A percentile compares a stretch with the other conserved stretches of the same genome.
These are phyloP conservation scores for Castanea mollissima DNA, from an alignment of 306 rosid species.

Conservation along the genomic window DNA sequence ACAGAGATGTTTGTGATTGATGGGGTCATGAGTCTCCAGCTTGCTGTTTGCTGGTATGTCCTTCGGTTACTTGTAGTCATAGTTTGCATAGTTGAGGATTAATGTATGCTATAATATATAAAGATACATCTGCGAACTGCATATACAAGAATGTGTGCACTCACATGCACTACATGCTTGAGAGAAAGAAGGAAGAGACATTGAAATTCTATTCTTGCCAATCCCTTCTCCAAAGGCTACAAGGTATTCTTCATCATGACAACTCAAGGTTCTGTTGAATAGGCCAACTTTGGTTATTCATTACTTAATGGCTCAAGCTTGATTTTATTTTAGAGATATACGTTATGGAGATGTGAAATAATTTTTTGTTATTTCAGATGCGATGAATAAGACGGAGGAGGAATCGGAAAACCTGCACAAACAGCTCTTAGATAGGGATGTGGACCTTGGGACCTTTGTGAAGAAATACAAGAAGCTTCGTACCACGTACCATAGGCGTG, in stretches of 20 bases:
- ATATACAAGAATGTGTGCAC: not conserved
- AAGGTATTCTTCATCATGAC: conserved; percentile 47
- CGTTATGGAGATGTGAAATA: not conserved
- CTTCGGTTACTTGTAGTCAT: not conserved
- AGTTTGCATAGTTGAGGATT: not conserved
- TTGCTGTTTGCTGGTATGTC: not conserved
- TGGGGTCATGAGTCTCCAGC: not conserved
- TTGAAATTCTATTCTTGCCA: conserved; percentile 64
- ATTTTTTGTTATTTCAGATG: conserved; percentile 45
- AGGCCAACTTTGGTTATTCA: not conserved
- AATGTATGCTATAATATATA: not conserved
- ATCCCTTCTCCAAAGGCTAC: conserved; percentile 80
- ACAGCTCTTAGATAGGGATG: too few species aligned
- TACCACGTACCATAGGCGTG: too few species aligned
- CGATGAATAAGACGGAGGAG: conserved; percentile 74
- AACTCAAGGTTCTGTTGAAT: not conserved
- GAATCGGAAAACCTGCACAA: conserved; percentile 76
- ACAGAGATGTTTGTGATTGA: too few species aligned
- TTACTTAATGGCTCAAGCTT: not conserved
- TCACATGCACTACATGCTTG: conserved; percentile 14
- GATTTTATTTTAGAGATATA: not conserved
- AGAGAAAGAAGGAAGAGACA: conserved; percentile 71
- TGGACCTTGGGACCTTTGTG: too few species aligned
- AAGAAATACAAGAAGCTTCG: too few species aligned
- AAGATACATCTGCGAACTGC: not conserved